A percentile compares a stretch with the other conserved stretches of the same genome.
phyloP scores from a whole-genome alignment of 306 rosid species.

The Begonia peltatifolia region DNA sequence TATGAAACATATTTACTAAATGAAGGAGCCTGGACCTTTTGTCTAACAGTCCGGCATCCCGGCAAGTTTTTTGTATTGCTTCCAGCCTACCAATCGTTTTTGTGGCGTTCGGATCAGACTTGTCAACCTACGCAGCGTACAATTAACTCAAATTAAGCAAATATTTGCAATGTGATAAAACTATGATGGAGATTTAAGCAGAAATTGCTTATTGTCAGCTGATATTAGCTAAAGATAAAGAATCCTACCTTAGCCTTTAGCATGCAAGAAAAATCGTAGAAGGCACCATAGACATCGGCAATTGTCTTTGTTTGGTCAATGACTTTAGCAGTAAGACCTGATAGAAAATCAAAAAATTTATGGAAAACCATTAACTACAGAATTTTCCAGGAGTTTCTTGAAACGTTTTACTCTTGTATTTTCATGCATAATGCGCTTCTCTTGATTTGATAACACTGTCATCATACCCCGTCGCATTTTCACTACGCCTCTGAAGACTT shows the following conservation, averaged over 20 bases:
- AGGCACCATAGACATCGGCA: constrained; percentile 83
- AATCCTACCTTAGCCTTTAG: constrained; percentile 64
- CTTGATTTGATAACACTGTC: constrained; percentile 1
- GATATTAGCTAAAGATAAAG: constrained; percentile 5
- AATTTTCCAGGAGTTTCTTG: too few relatives aligned
- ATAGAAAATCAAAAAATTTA: too few relatives aligned
- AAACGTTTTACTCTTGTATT: too few relatives aligned
- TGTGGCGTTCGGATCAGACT: constrained; percentile 68
- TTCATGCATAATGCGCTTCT: too few relatives aligned
- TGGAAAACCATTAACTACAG: too few relatives aligned
- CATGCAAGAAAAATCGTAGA: constrained; percentile 72
- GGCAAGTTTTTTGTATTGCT: constrained; percentile 60
- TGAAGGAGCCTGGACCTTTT: constrained; percentile 26
- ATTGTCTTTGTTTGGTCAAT: constrained; percentile 73
- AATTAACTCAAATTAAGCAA: too few relatives aligned
- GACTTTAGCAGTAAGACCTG: constrained; percentile 93
- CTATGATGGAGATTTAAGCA: too few relatives aligned
- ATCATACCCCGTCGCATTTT: constrained; percentile 96
- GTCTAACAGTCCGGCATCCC: constrained; percentile 61
- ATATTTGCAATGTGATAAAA: too few relatives aligned
- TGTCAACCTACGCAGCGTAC: constrained; percentile 42
- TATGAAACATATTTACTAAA: not conserved
- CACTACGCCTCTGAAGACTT: constrained; percentile 91
- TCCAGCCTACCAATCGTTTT: constrained; percentile 72
- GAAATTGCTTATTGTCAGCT: not conserved